These are phyloP conservation scores for Falciphora oryzae DNA, from an alignment of 2,329 filamentous ascomycete species.

Conservation along the genomic window DNA sequence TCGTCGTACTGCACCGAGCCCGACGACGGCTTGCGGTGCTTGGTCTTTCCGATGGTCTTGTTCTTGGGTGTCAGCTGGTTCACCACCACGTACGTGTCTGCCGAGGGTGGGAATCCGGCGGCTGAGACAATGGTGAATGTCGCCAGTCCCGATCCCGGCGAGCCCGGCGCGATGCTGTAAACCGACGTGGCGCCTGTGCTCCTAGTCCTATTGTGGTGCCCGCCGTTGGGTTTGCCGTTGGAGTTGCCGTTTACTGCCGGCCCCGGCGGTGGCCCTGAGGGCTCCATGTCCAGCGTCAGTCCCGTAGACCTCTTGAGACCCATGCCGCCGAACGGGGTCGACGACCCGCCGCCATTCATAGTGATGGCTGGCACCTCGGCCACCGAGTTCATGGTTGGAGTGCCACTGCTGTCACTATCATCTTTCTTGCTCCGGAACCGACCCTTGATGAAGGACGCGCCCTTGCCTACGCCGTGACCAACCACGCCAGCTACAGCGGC, in stretches of 20 bases:
- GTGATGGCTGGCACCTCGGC: slow-evolving; percentile 38
- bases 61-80: slow-evolving; percentile 61
- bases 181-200: slow-evolving; percentile 62
- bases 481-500: slow-evolving; percentile 67
- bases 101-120: slow-evolving; percentile 65
- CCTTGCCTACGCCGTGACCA: slow-evolving; percentile 77
- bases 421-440: slow-evolving; percentile 69
- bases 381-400: slow-evolving; percentile 27
- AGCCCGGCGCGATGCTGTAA: slow-evolving; percentile 53
- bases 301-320: slow-evolving; percentile 37
- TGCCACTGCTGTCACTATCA: slow-evolving; percentile 34
- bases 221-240: slow-evolving; percentile 12
- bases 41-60: slow-evolving; percentile 87
- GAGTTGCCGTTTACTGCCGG: slow-evolving; percentile 25
- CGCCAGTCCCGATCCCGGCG: slow-evolving; percentile 65
- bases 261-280: slow-evolving; percentile 24
- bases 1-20: slow-evolving; percentile 69
- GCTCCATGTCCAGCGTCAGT: slow-evolving; percentile 27
- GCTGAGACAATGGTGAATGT: slow-evolving; percentile 76
- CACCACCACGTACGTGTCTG: slow-evolving; percentile 74
- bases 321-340: slow-evolving; percentile 17
- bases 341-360: slow-evolving; percentile 35
- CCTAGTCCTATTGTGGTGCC: slow-evolving; percentile 44
- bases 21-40: slow-evolving; percentile 69
- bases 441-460: slow-evolving; percentile 83